phyloP scores from a whole-genome alignment of 257 asterid species.

The Salvia rosmarinus region DNA sequence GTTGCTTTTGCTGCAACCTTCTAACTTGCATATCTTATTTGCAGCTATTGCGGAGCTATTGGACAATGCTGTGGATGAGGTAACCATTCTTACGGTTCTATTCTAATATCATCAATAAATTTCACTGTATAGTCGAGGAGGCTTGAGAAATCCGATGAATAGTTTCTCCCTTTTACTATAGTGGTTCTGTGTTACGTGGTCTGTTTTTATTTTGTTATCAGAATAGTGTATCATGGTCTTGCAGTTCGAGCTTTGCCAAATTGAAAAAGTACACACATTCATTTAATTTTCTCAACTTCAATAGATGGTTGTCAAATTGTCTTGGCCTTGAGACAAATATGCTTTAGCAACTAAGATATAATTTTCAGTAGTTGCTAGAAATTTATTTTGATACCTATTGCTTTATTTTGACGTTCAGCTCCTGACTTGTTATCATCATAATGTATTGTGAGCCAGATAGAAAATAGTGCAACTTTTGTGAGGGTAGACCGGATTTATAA shows the following conservation, averaged over 20 bases:
- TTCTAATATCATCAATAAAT: constrained; percentile 8
- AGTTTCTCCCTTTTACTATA: background rate
- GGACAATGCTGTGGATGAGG: constrained; percentile 98
- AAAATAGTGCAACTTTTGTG: constrained; percentile 82
- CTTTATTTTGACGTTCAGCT: constrained; percentile 3
- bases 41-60: constrained; percentile 96
- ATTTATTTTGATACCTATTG: background rate
- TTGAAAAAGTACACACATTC: background rate
- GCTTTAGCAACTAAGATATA: background rate
- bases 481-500: constrained; percentile 72
- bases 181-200: constrained; percentile 9
- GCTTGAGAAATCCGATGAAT: background rate
- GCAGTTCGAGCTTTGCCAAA: constrained; percentile 1
- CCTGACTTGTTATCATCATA: constrained; percentile 10
- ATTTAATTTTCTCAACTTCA: constrained; percentile 6
- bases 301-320: background rate
- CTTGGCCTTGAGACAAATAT: background rate
- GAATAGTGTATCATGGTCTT: constrained; percentile 10
- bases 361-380: background rate
- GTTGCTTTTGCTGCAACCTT: constrained; percentile 21
- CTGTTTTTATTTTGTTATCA: background rate
- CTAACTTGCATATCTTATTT: constrained; percentile 32
- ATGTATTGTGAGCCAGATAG: constrained; percentile 48
- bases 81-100: constrained; percentile 37
- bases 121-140: constrained; percentile 18